A percentile compares a stretch with the other conserved stretches of the same genome.
Conservation (phyloP, 2,329 filamentous ascomycete species). For the Fusarium metavorans region DNA sequence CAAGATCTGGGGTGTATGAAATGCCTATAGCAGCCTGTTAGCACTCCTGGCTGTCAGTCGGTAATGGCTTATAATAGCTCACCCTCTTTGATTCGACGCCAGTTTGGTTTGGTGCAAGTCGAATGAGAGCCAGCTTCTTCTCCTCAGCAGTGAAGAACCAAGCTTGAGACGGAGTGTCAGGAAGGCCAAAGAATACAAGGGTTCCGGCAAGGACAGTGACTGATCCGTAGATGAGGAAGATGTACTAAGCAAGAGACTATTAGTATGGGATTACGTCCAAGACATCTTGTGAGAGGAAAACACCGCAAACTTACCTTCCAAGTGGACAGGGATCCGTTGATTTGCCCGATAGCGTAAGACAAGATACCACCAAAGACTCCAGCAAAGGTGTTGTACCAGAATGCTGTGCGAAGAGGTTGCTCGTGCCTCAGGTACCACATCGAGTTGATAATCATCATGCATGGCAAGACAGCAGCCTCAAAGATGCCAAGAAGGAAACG, state of each 20-base stretch:
- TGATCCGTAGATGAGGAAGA: constrained; percentile 40
- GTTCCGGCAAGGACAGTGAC: constrained; percentile 23
- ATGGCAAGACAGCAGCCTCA: constrained; percentile 42
- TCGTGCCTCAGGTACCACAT: constrained; percentile 49
- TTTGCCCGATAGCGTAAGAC: constrained; percentile 43
- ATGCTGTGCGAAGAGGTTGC: constrained; percentile 44
- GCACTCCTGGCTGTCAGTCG: background rate
- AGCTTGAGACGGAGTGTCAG: constrained; percentile 35
- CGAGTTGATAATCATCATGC: constrained; percentile 39
- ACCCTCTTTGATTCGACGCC: background rate
- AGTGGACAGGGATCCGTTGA: constrained; percentile 31
- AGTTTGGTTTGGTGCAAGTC: constrained; percentile 17
- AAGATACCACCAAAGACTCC: constrained; percentile 46
- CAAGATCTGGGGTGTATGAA: background rate
- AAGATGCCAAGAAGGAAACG: constrained; percentile 44
- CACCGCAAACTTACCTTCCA: constrained; percentile 4
- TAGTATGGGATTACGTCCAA: background rate
- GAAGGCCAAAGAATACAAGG: constrained; percentile 27
- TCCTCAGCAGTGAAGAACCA: constrained; percentile 40
- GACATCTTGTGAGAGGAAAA: too few species aligned
- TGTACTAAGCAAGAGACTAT: constrained; percentile 9
- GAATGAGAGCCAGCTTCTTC: constrained; percentile 25
- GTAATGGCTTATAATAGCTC: background rate
- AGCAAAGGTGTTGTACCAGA: constrained; percentile 47
- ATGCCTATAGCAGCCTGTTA: background rate